Conservation (phyloP, 352 stramenopile species). For the Phytopythium chamaehyphon region DNA sequence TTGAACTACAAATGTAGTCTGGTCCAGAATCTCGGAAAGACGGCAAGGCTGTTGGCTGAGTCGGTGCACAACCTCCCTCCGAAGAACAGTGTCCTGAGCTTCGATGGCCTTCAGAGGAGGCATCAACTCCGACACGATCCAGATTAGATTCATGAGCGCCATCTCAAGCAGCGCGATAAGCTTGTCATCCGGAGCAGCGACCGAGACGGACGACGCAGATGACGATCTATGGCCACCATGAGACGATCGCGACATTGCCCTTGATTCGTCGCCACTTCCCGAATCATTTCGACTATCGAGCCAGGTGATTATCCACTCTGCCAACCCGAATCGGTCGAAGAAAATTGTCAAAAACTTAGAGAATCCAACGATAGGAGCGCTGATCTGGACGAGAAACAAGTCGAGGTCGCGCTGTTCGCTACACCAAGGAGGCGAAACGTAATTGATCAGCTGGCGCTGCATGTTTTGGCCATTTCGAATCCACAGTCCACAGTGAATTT, state of each 20-base stretch:
- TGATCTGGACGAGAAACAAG: slow-evolving; percentile 70
- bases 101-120: slow-evolving; percentile 58
- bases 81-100: slow-evolving; percentile 56
- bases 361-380: slow-evolving; percentile 52
- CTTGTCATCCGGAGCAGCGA: slow-evolving; percentile 46
- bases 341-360: slow-evolving; percentile 73
- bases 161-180: slow-evolving; percentile 67
- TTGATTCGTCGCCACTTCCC: slow-evolving; percentile 10
- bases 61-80: slow-evolving; percentile 86
- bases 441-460: slow-evolving; percentile 78
- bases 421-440: slow-evolving; percentile 70
- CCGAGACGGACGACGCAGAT: background rate
- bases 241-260: slow-evolving; percentile 1
- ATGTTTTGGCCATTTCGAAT: slow-evolving; percentile 85
- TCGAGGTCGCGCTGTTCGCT: slow-evolving; percentile 72
- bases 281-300: slow-evolving; percentile 37
- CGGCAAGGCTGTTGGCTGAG: slow-evolving; percentile 68
- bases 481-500: slow-evolving; percentile 78
- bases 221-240: slow-evolving; percentile 1
- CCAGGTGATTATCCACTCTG: slow-evolving; percentile 69
- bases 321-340: slow-evolving; percentile 77
- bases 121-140: slow-evolving; percentile 84
- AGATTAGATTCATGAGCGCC: slow-evolving; percentile 79
- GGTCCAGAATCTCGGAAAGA: slow-evolving; percentile 72
- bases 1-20: slow-evolving; percentile 72